Base-by-base conservation (phyloP, 192 early-diverging fungal genomes). In the Ambispora gerdemannii region DNA sequence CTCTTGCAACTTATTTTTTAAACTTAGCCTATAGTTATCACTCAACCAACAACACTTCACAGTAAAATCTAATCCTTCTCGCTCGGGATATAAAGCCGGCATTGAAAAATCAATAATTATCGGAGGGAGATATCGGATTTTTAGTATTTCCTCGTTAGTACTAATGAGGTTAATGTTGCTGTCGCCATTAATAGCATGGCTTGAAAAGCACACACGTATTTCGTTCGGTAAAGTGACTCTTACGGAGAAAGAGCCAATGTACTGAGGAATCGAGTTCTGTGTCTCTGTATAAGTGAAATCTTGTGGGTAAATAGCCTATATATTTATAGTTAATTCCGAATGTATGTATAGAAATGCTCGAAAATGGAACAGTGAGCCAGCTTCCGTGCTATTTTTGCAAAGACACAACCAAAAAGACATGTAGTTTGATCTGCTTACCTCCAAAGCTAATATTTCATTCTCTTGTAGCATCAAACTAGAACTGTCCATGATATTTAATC, bases 281-380 rank as follows among this genome's bases (percentile, higher is more conserved):
- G 33, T 58, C 17, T 73, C 51, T 65, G 65, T 70, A 36, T 73
- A 73, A 32, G 50, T 66, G 51, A 73, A 73, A 65, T 73, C 66
- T 58, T 73, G 72, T 32, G 49, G 49, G 20, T 73, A 73, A 55
- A 73, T 73, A 30, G 72, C 62, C 72, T n/a, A n/a, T 73, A n/a
- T n/a, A 35, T 62, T 62, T 62, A 11, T 62, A 33, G 2, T 28
- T 11, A 34, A 28, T 20, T 7, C 8, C n/a, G 7, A 38, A 17
- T 69, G 19, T 27, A 19, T 7, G 8, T 7, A 34, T 58, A 24
- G n/a, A 43, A 56, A 35, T 22, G 15, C 8, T n/a, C 24, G 4
- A 51, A 20, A 58, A 19, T 22, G 22, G 13, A 35, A 49, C 31
- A 52, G 31, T 20, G 22, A 10, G 32, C 49, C 2, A 15, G 8